Conservation (phyloP, 768 basidiomycete genomes). For the Phanerochaete sordida region DNA sequence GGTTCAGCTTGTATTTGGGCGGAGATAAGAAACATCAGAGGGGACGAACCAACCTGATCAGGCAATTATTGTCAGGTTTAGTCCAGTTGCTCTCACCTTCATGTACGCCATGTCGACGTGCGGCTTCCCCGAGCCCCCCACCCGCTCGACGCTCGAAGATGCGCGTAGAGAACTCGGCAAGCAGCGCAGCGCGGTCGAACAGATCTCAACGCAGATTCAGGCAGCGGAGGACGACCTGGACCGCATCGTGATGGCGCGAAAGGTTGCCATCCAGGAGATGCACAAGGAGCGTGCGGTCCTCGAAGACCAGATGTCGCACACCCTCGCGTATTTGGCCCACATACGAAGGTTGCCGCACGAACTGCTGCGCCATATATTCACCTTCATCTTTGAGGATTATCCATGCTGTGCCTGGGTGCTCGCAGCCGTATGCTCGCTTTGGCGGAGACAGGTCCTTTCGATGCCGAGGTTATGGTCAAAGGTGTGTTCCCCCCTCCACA, state of each 20-base stretch:
- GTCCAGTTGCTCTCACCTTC: conserved; percentile 1
- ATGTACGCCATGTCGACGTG: conserved; percentile 24
- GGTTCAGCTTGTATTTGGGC: not conserved
- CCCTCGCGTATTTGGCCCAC: conserved; percentile 68
- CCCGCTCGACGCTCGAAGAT: conserved; percentile 44
- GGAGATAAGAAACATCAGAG: not conserved
- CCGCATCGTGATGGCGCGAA: conserved; percentile 53
- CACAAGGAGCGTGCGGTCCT: conserved; percentile 44
- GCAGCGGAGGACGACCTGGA: conserved; percentile 54
- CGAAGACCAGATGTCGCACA: conserved; percentile 44
- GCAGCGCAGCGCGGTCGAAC: conserved; percentile 22
- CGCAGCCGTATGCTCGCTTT: conserved; percentile 61
- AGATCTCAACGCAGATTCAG: conserved; percentile 45
- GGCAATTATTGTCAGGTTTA: not conserved
- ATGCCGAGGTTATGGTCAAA: conserved; percentile 78
- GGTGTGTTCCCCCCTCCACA: conserved; percentile 34
- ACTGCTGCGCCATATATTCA: conserved; percentile 69
- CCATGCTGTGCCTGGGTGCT: conserved; percentile 78
- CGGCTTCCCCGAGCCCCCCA: conserved; percentile 56
- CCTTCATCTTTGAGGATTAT: conserved; percentile 63
- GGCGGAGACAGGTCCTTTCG: conserved; percentile 61
- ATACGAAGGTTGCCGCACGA: conserved; percentile 70
- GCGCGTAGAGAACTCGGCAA: conserved; percentile 46
- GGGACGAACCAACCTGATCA: not conserved
- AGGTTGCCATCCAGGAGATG: conserved; percentile 51